Evolutionary conservation across 2,329 filamentous ascomycete genomes (phyloP), one percentile per base, ranked within the genome.

Genomic region (Sphaerulina vaccinii): DNA sequence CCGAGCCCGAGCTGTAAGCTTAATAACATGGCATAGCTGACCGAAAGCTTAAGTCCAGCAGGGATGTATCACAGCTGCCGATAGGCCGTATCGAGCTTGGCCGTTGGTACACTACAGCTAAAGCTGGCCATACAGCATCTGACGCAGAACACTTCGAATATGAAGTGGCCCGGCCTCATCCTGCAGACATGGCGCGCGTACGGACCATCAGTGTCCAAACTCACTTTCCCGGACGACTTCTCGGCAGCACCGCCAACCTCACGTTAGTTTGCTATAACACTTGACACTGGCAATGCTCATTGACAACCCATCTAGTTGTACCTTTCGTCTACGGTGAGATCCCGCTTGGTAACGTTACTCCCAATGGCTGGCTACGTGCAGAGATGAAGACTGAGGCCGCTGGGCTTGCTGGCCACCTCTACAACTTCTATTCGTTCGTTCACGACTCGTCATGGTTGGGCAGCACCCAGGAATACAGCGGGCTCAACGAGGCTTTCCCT

Each of bases 351-450:
- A 67, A 73, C 3, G 71, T 82, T 39, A 74, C 70, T 44, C 72
- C 80, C 0, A 56, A 64, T 11, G 79, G 79, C 50, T 83, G 80
- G 75, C 69, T 83, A 5, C 64, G 69, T 16, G 74, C 76, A 19
- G 74, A 83, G 60, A 67, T 81, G 46, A 58, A 68, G 5, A 69
- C 78, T 22, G 73, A 73, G 60, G 77, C 75, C 13, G 62, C 73
- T 44, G 80, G 79, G 2, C 71, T 82, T 0, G 75, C 76, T 1
- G 80, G 81, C 2, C 76, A 81, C 52, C 59, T 77, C 51, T 72
- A 73, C 58, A 74, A 81, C 43, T 82, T 83, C 59, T 83, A 80
- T 65, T 72, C 71, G 18, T 78, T 73, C 54, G 78, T 83, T 8
- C 69, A 72, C 3, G 62, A 79, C 52, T 75, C 72, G 5, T 67